A percentile compares a stretch with the other conserved stretches of the same genome.
Evolutionary conservation across 1,284 basidiomycete genomes (phyloP).

Genomic region (Pseudozyma tsukubaensis): DNA sequence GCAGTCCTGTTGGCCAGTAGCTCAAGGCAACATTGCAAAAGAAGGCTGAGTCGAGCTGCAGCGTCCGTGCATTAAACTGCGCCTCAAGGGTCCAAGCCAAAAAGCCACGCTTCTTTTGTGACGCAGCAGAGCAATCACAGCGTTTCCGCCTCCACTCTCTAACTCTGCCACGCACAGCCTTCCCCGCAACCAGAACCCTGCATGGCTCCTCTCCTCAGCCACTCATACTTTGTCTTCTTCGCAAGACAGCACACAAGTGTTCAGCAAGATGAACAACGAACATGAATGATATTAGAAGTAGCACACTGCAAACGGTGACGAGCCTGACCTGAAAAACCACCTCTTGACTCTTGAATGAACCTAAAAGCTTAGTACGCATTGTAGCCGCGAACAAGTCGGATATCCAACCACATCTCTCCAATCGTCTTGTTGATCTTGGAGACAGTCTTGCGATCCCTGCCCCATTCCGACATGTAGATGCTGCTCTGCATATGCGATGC

Average conservation of each 20-base stretch:
- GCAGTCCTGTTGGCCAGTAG: too few species aligned
- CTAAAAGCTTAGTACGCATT: constrained; percentile 20
- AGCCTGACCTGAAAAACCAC: neutral
- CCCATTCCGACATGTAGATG: constrained; percentile 52
- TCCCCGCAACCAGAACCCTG: neutral
- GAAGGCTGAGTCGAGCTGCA: constrained; percentile 6
- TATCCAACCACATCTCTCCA: constrained; percentile 55
- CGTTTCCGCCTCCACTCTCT: too few species aligned
- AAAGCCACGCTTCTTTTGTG: too few species aligned
- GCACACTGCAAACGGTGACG: neutral
- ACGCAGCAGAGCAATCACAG: too few species aligned
- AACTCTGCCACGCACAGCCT: too few species aligned
- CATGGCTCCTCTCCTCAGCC: neutral
- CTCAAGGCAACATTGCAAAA: neutral
- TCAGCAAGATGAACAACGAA: neutral
- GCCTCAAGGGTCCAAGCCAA: neutral
- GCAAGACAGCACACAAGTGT: neutral
- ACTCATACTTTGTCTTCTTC: neutral
- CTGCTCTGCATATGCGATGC: constrained; percentile 41
- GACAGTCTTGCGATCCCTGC: constrained; percentile 45
- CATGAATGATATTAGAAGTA: constrained; percentile 2
- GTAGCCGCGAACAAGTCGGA: constrained; percentile 42
- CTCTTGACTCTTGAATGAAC: too few species aligned
- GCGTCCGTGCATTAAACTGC: constrained; percentile 9
- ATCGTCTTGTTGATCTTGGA: constrained; percentile 60